Evolutionary conservation across 495 filamentous ascomycete genomes (phyloP).

Genomic region (Penicillium ucsense): DNA sequence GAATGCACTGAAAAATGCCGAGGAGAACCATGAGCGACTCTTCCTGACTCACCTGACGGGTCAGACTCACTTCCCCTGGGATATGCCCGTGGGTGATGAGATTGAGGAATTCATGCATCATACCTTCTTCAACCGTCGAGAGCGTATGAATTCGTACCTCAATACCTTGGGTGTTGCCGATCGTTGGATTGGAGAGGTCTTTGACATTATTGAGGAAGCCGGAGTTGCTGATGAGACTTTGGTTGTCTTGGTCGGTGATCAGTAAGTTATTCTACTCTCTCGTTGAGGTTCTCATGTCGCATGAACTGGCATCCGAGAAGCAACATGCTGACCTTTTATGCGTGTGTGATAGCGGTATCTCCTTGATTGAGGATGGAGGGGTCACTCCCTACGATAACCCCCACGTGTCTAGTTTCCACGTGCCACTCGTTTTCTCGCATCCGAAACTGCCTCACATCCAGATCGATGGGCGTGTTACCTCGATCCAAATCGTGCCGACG

Average conservation of each 20-base stretch:
- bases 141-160: constrained; percentile 24
- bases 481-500: constrained; percentile 31
- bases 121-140: constrained; percentile 9
- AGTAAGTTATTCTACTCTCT: constrained; percentile 15
- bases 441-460: constrained; percentile 28
- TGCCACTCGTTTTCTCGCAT: constrained; percentile 32
- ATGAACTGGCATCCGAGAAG: too few species aligned
- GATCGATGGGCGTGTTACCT: constrained; percentile 23
- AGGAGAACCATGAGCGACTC: constrained; percentile 25
- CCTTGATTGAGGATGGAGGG: constrained; percentile 22
- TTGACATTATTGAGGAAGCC: constrained; percentile 26
- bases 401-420: constrained; percentile 29
- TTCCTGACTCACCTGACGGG: constrained; percentile 35
- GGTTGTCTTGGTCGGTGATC: constrained; percentile 34
- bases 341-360: constrained; percentile 10
- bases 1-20: constrained; percentile 23
- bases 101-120: constrained; percentile 21
- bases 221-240: constrained; percentile 34
- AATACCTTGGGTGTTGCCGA: constrained; percentile 32
- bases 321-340: not conserved
- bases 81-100: constrained; percentile 21
- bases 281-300: too few species aligned
- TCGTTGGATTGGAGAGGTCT: constrained; percentile 24
- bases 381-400: constrained; percentile 30
- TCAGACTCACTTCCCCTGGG: constrained; percentile 34